Evolutionary conservation across 352 stramenopile genomes (phyloP).

Genomic region (Globisporangium cylindrosporum): DNA sequence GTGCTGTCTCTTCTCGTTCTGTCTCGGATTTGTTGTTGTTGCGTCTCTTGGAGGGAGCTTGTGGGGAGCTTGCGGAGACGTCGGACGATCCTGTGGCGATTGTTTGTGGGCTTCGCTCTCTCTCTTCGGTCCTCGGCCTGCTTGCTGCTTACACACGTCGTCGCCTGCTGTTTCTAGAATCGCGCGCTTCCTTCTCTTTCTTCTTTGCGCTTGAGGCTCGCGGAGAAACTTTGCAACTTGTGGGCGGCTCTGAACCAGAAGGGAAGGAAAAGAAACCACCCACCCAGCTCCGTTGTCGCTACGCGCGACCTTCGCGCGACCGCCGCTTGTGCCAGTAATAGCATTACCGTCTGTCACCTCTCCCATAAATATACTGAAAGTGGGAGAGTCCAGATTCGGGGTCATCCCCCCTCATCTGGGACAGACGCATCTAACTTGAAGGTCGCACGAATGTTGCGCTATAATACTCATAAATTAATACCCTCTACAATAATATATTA

Average conservation of each 20-base stretch:
- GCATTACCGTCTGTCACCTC: not conserved
- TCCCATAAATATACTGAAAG: not conserved
- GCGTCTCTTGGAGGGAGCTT: not conserved
- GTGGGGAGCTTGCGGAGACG: not conserved
- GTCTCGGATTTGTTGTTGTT: not conserved
- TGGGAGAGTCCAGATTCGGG: not conserved
- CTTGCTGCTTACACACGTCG: not conserved
- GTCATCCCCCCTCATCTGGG: constrained; percentile 8
- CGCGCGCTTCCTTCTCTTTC: not conserved
- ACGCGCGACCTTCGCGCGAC: constrained; percentile 4
- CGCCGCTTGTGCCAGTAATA: not conserved
- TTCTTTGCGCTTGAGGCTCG: not conserved
- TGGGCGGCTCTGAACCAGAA: not conserved
- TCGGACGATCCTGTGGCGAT: not conserved
- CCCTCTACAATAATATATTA: not conserved
- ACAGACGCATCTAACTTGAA: not conserved
- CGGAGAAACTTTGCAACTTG: constrained; percentile 7
- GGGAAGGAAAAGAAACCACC: not conserved
- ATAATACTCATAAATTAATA: not conserved
- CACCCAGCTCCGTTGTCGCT: not conserved
- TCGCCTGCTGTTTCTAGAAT: constrained; percentile 8
- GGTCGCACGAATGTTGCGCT: constrained; percentile 1
- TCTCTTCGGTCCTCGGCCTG: not conserved
- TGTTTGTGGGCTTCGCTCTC: not conserved
- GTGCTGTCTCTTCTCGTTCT: constrained; percentile 4